Conservation (phyloP, 108 stramenopile genomes). For the Conticribra guillardii region DNA sequence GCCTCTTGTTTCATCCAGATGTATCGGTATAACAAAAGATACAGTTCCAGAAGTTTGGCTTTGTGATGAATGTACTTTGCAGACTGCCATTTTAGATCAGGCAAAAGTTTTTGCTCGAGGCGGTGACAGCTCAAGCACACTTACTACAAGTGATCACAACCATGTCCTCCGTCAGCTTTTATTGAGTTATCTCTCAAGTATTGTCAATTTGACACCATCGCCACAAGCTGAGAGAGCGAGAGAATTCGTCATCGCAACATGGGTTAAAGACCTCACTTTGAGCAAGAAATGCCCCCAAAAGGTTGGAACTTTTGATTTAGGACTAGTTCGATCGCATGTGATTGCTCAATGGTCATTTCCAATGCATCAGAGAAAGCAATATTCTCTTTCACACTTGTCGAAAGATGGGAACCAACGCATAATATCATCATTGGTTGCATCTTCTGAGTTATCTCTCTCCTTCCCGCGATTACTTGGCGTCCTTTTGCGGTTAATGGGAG, state of each 20-base stretch:
- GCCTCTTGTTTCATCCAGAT: conserved; percentile 28
- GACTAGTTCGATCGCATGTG: conserved; percentile 40
- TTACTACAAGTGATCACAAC: conserved; percentile 41
- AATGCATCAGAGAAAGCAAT: conserved; percentile 17
- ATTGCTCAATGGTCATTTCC: conserved; percentile 57
- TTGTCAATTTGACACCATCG: conserved; percentile 31
- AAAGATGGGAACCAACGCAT: conserved; percentile 78
- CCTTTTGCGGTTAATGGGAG: conserved; percentile 78
- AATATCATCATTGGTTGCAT: conserved; percentile 55
- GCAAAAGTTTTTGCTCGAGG: conserved; percentile 47
- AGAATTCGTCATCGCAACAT: conserved; percentile 79
- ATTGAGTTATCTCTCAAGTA: conserved; percentile 59
- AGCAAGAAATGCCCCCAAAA: conserved; percentile 18
- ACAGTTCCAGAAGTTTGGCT: conserved; percentile 70
- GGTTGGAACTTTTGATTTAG: conserved; percentile 43
- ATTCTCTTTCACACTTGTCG: conserved; percentile 37
- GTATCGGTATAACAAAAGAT: conserved; percentile 76
- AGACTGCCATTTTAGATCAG: conserved; percentile 53
- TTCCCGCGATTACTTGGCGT: conserved; percentile 72
- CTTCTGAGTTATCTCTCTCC: conserved; percentile 58
- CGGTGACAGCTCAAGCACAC: not conserved
- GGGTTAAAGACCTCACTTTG: conserved; percentile 62
- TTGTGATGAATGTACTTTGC: conserved; percentile 86
- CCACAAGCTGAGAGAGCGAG: conserved; percentile 46
- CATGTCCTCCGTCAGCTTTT: conserved; percentile 72